Base-by-base conservation (phyloP, 495 filamentous ascomycete genomes). In the Neurospora cerealis region DNA sequence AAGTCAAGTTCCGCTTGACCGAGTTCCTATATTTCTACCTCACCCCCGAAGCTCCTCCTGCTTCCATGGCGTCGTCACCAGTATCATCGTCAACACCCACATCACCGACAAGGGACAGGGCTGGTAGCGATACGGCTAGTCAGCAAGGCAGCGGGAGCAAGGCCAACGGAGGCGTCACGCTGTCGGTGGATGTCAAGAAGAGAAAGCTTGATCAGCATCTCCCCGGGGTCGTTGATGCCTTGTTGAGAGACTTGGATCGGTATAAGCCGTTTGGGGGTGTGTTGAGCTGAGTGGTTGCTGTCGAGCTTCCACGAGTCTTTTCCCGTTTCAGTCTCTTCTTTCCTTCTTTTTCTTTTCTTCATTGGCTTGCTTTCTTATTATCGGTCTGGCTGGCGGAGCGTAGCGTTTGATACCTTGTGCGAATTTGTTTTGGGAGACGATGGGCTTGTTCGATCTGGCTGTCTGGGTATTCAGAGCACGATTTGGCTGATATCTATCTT, bases 21-120 rank as follows among this genome's bases (percentile, higher is more conserved):
- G 96, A 99, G 79, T 98, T 99, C 80, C 83, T 99, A 6, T 97
- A 98, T 83, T 98, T 98, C 83, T 99, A 98, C 81, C 89, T 99
- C 69, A 97, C 98, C 91, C 94, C 95, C 38, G 96, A 98, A 82
- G 89, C 87, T 1, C 89, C 92, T 21, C 86, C 87, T 24, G 84
- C 86, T 78, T 79, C 86, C 69, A 80, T 79, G 72, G 83, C 28
- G 28, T 34, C 54, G 13, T 66, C 54, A 36, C 84, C 42, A 83
- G 78, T 42, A 76, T 82, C 28, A 41, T 70, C 34, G n/a, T 69
- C 71, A 71, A 54, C n/a, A 74, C 75, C 32, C 78, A 72, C 79
- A 81, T 54, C 80, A 81, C 79, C 83, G 82, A 75, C 78, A 80
- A 72, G 81, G 85, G 76, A 78, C 69, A 74, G 81, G 60, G 74